phyloP scores from a whole-genome alignment of 345 rosid species.

The Brassica carinata region DNA sequence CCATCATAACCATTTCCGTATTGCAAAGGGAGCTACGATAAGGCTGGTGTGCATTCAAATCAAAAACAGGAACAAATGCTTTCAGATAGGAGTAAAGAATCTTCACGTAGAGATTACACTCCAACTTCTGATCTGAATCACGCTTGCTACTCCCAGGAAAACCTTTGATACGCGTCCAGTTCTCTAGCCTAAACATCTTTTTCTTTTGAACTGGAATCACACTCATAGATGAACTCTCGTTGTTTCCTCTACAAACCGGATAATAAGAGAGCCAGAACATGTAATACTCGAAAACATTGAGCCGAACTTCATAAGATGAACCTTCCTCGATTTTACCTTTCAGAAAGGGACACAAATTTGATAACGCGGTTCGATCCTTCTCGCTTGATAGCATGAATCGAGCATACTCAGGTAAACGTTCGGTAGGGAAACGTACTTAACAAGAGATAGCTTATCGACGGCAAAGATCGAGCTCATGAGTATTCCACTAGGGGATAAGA shows the following conservation, averaged over 20 bases:
- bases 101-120: conserved; percentile 63
- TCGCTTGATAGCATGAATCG: conserved; percentile 57
- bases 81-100: conserved; percentile 75
- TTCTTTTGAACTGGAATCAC: conserved; percentile 45
- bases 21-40: conserved; percentile 82
- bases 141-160: conserved; percentile 57
- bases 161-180: conserved; percentile 67
- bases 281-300: conserved; percentile 80
- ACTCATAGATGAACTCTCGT: conserved; percentile 44
- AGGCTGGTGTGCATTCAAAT: conserved; percentile 65
- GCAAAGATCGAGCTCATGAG: conserved; percentile 63
- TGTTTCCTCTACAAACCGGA: conserved; percentile 72
- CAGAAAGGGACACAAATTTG: conserved; percentile 61
- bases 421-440: conserved; percentile 76
- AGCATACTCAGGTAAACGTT: conserved; percentile 80
- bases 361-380: conserved; percentile 49
- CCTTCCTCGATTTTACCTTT: conserved; percentile 65
- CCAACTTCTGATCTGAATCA: conserved; percentile 53
- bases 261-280: conserved; percentile 94
- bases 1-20: conserved; percentile 60
- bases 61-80: conserved; percentile 72
- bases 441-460: conserved; percentile 73
- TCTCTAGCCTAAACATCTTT: conserved; percentile 57
- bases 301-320: conserved; percentile 58
- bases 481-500: conserved; percentile 63